Percentiles rank a stretch among this genome's conserved stretches.
Evolutionary conservation across 768 basidiomycete genomes (phyloP).

Genomic region (Vishniacozyma victoriae): DNA sequence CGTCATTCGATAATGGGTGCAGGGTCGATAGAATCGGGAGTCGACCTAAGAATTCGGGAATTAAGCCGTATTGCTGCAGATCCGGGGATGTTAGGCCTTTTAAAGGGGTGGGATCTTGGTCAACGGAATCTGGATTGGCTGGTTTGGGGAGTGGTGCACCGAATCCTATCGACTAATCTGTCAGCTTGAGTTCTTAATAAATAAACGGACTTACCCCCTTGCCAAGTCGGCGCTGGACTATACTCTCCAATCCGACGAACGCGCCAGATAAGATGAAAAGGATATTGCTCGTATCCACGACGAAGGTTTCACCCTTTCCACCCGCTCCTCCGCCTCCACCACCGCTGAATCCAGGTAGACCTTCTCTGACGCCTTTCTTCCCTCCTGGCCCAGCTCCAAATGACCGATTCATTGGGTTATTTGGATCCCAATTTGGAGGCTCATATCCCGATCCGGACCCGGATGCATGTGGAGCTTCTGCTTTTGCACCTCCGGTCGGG

Average conservation of each 20-base stretch:
- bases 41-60: slow-evolving; percentile 90
- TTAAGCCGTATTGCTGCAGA: slow-evolving; percentile 84
- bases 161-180: slow-evolving; percentile 78
- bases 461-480: slow-evolving; percentile 4
- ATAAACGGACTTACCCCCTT: slow-evolving; percentile 63
- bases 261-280: slow-evolving; percentile 94
- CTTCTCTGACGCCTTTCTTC: slow-evolving; percentile 44
- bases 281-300: slow-evolving; percentile 59
- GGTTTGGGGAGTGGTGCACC: slow-evolving; percentile 52
- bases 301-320: slow-evolving; percentile 43
- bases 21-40: slow-evolving; percentile 87
- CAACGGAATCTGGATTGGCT: slow-evolving; percentile 3
- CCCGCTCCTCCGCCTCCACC: slow-evolving; percentile 30
- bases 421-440: slow-evolving; percentile 35
- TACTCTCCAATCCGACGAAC: slow-evolving; percentile 80
- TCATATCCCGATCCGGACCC: slow-evolving; percentile 10
- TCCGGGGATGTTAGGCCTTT: slow-evolving; percentile 52
- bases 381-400: slow-evolving; percentile 16
- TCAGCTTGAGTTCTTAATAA: background rate
- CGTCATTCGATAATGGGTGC: slow-evolving; percentile 66
- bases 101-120: background rate
- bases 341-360: slow-evolving; percentile 41
- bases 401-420: slow-evolving; percentile 30
- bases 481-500: slow-evolving; percentile 7
- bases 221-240: slow-evolving; percentile 71